Evolutionary conservation across 768 basidiomycete genomes (phyloP), one percentile per base, ranked within the genome.

Genomic region (Boletus subparvulus): DNA sequence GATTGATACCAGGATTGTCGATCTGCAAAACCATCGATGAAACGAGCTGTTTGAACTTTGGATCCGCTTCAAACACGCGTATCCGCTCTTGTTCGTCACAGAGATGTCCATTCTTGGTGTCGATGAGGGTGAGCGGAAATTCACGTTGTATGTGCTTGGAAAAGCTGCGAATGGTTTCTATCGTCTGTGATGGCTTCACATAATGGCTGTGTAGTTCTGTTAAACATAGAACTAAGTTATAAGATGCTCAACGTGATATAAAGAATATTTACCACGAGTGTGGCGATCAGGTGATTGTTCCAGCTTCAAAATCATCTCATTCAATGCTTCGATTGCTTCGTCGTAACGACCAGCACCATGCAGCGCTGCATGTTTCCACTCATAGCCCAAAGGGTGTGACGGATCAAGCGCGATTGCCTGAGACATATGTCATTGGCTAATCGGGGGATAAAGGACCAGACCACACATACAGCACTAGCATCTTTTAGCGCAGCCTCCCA

Each of bases 321-420:
- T 17, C 4, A 55, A 16, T 7, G 65, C 28, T 24, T 44, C 47
- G 13, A 66, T 61, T 4, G 65, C 65, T 21, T 66, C 65, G 3
- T 54, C 47, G n/a, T 64, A 65, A 24, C 28, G 47, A 40, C 54
- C 39, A 36, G 41, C 35, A 30, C 62, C 59, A n/a, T 58, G 56
- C 6, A 67, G 46, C 9, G 59, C 65, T 6, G 46, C 26, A 41
- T 54, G 56, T 33, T 47, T 66, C 10, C 30, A 24, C 42, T 66
- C 42, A 7, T 67, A 61, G 0, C 56, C 40, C 36, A 26, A 19
- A 40, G 44, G 56, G 17, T 50, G 26, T 9, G 50, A 56, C 9
- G 65, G 42, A 39, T 67, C 49, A 21, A 61, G 56, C 19, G 17
- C 24, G 16, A 67, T 50, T 24, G 53, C 54, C 65, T 67, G 24